Evolutionary conservation across 2,329 filamentous ascomycete genomes (phyloP).

Genomic region (Aspergillus chevalieri): DNA sequence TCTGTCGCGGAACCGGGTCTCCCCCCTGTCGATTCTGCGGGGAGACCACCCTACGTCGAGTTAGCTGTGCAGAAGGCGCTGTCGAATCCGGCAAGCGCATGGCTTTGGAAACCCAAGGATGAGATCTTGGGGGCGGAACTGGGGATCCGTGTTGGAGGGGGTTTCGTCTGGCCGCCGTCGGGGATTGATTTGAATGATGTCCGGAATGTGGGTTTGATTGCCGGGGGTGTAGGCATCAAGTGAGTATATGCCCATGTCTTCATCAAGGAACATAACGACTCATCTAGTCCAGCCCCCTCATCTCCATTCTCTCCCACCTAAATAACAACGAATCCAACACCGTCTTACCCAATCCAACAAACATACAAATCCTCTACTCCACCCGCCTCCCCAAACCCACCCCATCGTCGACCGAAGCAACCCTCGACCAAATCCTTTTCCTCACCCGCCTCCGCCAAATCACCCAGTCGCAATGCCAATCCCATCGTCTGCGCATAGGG

Average conservation of each 20-base stretch:
- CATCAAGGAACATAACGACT: neutral
- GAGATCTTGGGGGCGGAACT: conserved; percentile 57
- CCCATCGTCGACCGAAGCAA: conserved; percentile 6
- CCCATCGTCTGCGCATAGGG: conserved; percentile 21
- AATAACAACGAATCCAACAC: conserved; percentile 37
- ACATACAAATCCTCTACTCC: conserved; percentile 61
- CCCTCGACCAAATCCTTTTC: conserved; percentile 40
- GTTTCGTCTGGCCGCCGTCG: conserved; percentile 67
- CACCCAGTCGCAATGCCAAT: conserved; percentile 22
- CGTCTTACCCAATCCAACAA: conserved; percentile 20
- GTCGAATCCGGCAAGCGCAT: conserved; percentile 65
- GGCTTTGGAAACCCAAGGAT: conserved; percentile 59
- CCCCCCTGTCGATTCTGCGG: conserved; percentile 17
- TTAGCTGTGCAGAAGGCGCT: conserved; percentile 70
- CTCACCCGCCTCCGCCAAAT: conserved; percentile 40
- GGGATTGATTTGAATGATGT: conserved; percentile 40
- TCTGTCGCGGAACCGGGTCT: conserved; percentile 14
- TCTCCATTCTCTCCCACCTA: conserved; percentile 65
- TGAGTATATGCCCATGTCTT: conserved; percentile 26
- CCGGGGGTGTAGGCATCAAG: conserved; percentile 80
- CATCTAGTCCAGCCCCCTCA: conserved; percentile 51
- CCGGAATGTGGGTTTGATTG: conserved; percentile 64
- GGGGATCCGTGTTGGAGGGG: conserved; percentile 68
- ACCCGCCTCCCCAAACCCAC: conserved; percentile 35
- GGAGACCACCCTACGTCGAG: conserved; percentile 56